Percentiles rank a stretch among this genome's conserved stretches.
phyloP scores from a whole-genome alignment of 306 rosid genomes.

The Cicer pinnatifidum region DNA sequence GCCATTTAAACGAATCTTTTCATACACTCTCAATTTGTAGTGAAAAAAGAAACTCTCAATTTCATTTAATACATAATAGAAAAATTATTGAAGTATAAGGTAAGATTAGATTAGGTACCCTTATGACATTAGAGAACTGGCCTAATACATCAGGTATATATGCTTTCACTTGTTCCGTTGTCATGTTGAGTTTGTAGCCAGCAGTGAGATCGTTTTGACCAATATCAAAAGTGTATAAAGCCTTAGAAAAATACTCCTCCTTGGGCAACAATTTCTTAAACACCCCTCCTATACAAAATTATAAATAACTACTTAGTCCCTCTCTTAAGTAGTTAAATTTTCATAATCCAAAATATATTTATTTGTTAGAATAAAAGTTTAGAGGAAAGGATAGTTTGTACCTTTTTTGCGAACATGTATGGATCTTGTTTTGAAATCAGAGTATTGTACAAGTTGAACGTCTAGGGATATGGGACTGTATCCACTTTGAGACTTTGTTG shows the following conservation, averaged over 20 bases:
- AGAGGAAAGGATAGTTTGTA: background rate
- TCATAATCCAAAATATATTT: background rate
- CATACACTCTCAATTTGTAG: too few species aligned
- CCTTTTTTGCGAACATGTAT: slow-evolving; percentile 53
- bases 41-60: too few species aligned
- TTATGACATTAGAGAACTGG: slow-evolving; percentile 54
- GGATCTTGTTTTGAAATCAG: slow-evolving; percentile 60
- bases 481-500: slow-evolving; percentile 65
- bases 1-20: too few species aligned
- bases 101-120: slow-evolving; percentile 41
- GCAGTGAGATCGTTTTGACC: slow-evolving; percentile 71
- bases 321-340: background rate
- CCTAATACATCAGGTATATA: slow-evolving; percentile 57
- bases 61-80: background rate
- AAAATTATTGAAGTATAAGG: background rate
- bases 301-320: background rate
- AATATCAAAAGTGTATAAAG: slow-evolving; percentile 65
- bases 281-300: slow-evolving; percentile 43
- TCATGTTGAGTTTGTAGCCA: slow-evolving; percentile 59
- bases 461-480: slow-evolving; percentile 72
- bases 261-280: slow-evolving; percentile 55
- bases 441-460: slow-evolving; percentile 64
- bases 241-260: slow-evolving; percentile 51
- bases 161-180: slow-evolving; percentile 57
- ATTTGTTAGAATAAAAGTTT: background rate